Conservation (phyloP, 495 filamentous ascomycete species). For the Penicillium salamii region DNA sequence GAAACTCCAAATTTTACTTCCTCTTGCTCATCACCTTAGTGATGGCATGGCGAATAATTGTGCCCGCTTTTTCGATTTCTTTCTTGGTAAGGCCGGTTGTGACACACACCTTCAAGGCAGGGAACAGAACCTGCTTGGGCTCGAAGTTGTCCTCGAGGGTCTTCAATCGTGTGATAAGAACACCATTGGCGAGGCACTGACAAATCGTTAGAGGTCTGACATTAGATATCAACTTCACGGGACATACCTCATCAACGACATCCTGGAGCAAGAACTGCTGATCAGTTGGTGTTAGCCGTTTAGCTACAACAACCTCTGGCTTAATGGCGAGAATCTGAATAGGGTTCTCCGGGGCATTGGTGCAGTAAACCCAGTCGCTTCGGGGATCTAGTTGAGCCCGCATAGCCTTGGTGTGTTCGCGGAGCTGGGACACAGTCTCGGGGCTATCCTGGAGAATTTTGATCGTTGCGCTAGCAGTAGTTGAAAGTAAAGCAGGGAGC, state of each 20-base stretch:
- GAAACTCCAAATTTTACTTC: conserved; percentile 29
- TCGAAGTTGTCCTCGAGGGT: conserved; percentile 62
- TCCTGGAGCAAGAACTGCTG: conserved; percentile 88
- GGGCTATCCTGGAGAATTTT: conserved; percentile 79
- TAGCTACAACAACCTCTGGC: conserved; percentile 71
- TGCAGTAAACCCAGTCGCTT: conserved; percentile 89
- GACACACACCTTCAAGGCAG: conserved; percentile 86
- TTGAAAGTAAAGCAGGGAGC: conserved; percentile 87
- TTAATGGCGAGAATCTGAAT: conserved; percentile 83
- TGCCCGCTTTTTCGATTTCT: conserved; percentile 90
- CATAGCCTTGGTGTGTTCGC: conserved; percentile 80
- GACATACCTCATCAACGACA: conserved; percentile 87
- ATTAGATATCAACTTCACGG: no score
- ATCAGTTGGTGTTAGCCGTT: conserved; percentile 63
- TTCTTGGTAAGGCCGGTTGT: conserved; percentile 85
- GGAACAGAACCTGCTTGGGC: conserved; percentile 62
- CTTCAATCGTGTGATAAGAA: conserved; percentile 85
- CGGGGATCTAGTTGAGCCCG: conserved; percentile 83
- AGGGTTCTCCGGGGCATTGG: conserved; percentile 80
- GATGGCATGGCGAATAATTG: conserved; percentile 84
- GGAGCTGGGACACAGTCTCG: conserved; percentile 68
- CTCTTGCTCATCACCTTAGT: conserved; percentile 74
- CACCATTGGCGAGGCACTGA: conserved; percentile 75
- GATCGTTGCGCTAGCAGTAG: conserved; percentile 88
- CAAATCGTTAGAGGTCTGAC: conserved; percentile 14